Percentiles rank a stretch among this genome's conserved stretches.
Conservation (phyloP, 139 green algal genomes). For the Coelastrella sp. region DNA sequence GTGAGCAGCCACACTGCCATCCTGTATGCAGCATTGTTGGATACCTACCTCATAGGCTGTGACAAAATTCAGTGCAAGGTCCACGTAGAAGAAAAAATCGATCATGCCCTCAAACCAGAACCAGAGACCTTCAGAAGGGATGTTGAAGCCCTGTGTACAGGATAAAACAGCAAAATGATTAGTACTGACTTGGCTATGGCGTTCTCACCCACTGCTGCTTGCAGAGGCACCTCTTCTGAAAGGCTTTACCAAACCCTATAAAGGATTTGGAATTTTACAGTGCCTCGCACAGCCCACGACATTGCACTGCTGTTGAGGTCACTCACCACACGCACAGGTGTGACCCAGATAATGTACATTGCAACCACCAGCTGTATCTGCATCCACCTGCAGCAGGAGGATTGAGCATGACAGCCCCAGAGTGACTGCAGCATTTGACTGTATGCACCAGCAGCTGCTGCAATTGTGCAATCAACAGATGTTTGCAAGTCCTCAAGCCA, state of each 20-base stretch:
- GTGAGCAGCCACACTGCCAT: background rate
- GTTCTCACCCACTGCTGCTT: background rate
- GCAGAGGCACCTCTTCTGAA: background rate
- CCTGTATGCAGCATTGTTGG: background rate
- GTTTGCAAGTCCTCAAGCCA: background rate
- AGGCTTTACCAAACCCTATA: background rate
- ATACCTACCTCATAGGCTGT: conserved; percentile 64
- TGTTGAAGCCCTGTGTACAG: conserved; percentile 58
- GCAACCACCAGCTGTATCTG: conserved; percentile 60
- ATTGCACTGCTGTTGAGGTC: background rate
- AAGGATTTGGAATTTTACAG: too few relatives aligned
- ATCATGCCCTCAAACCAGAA: conserved; percentile 74
- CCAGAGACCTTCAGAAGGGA: conserved; percentile 59
- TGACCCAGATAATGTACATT: conserved; percentile 75
- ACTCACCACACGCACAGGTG: conserved; percentile 64
- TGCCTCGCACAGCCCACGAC: too few relatives aligned
- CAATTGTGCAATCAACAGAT: background rate
- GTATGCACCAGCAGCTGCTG: background rate
- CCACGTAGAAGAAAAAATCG: conserved; percentile 69
- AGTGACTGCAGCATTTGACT: too few relatives aligned
- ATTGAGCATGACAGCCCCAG: background rate
- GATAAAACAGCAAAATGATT: background rate
- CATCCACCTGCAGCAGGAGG: conserved; percentile 28
- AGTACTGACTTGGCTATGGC: background rate
- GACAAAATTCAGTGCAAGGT: conserved; percentile 71